Conservation (phyloP, 2,329 filamentous ascomycete genomes). For the Colletotrichum higginsianum region DNA sequence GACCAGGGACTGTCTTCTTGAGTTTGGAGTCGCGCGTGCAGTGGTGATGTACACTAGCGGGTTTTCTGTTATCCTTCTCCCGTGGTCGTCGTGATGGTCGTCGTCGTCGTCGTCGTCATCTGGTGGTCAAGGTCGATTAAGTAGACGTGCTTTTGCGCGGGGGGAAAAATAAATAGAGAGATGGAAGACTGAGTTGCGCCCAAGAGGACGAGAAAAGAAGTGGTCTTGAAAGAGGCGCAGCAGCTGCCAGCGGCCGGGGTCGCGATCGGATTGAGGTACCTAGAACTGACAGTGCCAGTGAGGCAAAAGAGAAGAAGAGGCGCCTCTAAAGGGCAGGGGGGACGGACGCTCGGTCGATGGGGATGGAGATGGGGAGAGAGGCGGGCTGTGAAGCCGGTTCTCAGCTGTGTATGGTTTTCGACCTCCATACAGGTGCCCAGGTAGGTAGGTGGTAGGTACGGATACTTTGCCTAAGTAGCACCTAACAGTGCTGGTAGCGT, state of each 20-base stretch:
- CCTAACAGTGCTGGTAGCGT: too few relatives aligned
- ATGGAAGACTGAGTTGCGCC: neutral
- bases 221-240: constrained; percentile 34
- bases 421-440: too few relatives aligned
- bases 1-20: neutral
- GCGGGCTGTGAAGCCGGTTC: constrained; percentile 17
- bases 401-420: constrained; percentile 1
- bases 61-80: neutral
- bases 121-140: constrained; percentile 4
- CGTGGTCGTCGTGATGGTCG: too few relatives aligned
- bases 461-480: too few relatives aligned
- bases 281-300: neutral
- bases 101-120: neutral
- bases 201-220: constrained; percentile 18
- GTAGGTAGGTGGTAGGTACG: too few relatives aligned
- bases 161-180: neutral
- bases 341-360: neutral
- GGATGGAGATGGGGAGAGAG: neutral
- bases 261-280: constrained; percentile 16
- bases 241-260: constrained; percentile 36
- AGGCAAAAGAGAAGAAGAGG: neutral
- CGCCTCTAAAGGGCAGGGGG: neutral
- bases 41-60: neutral
- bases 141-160: neutral
- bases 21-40: neutral